phyloP scores from a whole-genome alignment of 2,329 filamentous ascomycete genomes.

The Sporothrix sp. region DNA sequence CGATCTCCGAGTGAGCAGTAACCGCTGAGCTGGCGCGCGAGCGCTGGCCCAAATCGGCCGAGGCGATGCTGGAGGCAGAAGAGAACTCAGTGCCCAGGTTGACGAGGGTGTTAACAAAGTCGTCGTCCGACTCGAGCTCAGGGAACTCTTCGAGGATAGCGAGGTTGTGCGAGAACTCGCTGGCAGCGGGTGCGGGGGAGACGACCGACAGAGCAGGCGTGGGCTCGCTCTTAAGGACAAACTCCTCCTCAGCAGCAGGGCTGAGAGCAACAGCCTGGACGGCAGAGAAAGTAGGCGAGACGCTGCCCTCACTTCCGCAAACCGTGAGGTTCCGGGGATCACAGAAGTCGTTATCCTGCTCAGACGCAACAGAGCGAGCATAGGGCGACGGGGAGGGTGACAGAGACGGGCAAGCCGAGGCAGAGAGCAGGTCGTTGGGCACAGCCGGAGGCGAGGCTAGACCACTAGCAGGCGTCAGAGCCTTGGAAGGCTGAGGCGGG shows the following conservation, averaged over 20 bases:
- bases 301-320: slow-evolving; percentile 39
- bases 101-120: slow-evolving; percentile 66
- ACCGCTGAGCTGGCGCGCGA: slow-evolving; percentile 57
- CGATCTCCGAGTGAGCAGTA: slow-evolving; percentile 68
- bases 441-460: slow-evolving; percentile 32
- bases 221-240: slow-evolving; percentile 38
- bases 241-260: slow-evolving; percentile 45
- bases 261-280: slow-evolving; percentile 48
- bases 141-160: slow-evolving; percentile 77
- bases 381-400: slow-evolving; percentile 80
- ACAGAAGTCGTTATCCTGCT: slow-evolving; percentile 74
- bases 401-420: slow-evolving; percentile 63
- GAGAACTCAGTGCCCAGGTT: slow-evolving; percentile 46
- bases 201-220: not conserved
- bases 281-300: slow-evolving; percentile 53
- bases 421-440: slow-evolving; percentile 58
- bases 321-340: slow-evolving; percentile 86
- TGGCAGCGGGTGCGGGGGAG: slow-evolving; percentile 36
- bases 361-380: slow-evolving; percentile 56
- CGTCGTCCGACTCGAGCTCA: slow-evolving; percentile 84
- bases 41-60: slow-evolving; percentile 36
- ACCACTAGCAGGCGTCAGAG: slow-evolving; percentile 22
- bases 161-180: slow-evolving; percentile 51
- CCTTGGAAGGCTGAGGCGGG: slow-evolving; percentile 34
- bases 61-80: slow-evolving; percentile 32